Conservation (phyloP, 371 early-diverging fungal species). For the Mucor sp. region DNA sequence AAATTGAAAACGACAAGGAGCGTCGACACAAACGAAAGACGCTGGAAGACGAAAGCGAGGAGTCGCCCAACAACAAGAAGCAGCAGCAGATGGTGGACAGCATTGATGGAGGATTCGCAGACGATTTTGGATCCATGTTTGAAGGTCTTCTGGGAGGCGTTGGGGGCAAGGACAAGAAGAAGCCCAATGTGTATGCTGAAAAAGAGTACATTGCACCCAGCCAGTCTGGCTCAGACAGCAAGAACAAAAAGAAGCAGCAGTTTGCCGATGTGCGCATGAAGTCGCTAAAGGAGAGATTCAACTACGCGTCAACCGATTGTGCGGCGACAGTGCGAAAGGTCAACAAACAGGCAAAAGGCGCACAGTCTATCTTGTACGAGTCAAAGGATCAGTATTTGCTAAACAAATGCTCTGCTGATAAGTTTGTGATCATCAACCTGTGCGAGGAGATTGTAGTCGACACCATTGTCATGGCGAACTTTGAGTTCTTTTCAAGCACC, state of each 20-base stretch:
- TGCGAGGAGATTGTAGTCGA: slow-evolving; percentile 94
- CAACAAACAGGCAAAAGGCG: slow-evolving; percentile 83
- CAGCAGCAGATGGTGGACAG: slow-evolving; percentile 48
- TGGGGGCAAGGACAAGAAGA: slow-evolving; percentile 17
- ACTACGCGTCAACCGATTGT: slow-evolving; percentile 94
- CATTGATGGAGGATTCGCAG: slow-evolving; percentile 49
- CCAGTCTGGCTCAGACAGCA: not conserved
- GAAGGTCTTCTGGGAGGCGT: slow-evolving; percentile 24
- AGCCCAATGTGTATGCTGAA: slow-evolving; percentile 35
- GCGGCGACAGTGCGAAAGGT: slow-evolving; percentile 86
- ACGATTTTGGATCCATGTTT: slow-evolving; percentile 54
- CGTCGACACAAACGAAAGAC: slow-evolving; percentile 22
- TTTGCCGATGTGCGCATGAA: slow-evolving; percentile 33
- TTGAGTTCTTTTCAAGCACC: slow-evolving; percentile 95
- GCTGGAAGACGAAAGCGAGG: not conserved
- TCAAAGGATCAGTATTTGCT: slow-evolving; percentile 95
- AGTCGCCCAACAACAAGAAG: slow-evolving; percentile 4
- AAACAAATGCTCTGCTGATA: slow-evolving; percentile 80
- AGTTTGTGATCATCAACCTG: slow-evolving; percentile 89
- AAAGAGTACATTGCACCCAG: slow-evolving; percentile 37
- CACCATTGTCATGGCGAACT: slow-evolving; percentile 89
- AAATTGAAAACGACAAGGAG: slow-evolving; percentile 29
- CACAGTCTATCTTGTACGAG: slow-evolving; percentile 82
- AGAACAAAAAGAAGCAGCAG: slow-evolving; percentile 16
- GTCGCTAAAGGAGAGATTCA: slow-evolving; percentile 81